Percentiles rank a stretch among this genome's conserved stretches.
Evolutionary conservation across 179 eudicot species (phyloP).

Genomic region (Camellia oleifera): DNA sequence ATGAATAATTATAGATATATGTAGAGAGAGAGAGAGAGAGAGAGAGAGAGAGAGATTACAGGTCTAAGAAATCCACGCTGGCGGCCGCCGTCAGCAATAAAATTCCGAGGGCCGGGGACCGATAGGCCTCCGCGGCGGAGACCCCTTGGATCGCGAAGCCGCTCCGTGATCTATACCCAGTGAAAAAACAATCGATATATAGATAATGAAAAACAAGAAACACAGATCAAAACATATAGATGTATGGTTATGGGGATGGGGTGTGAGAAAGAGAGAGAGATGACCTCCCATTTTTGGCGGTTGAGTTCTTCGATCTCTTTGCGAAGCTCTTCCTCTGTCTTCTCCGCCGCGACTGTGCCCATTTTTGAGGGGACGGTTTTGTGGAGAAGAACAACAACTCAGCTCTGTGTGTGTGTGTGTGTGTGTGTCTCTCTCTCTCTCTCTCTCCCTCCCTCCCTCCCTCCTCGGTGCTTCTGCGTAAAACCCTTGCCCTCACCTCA

Average conservation of each 20-base stretch:
- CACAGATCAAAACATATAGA: no score
- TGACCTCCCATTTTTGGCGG: conserved; percentile 85
- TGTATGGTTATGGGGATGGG: no score
- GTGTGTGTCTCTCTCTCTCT: no score
- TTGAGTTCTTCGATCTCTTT: conserved; percentile 80
- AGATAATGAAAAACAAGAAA: no score
- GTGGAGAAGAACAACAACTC: background rate
- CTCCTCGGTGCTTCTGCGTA: no score
- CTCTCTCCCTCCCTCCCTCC: no score
- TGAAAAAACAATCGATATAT: background rate
- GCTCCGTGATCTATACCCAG: conserved; percentile 61
- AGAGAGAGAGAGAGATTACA: no score
- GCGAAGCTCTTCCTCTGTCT: conserved; percentile 79
- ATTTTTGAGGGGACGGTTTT: conserved; percentile 19
- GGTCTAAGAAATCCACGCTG: conserved; percentile 20
- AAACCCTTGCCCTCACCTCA: no score
- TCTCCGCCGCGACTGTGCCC: conserved; percentile 56
- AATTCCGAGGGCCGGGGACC: background rate
- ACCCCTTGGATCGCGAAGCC: conserved; percentile 91
- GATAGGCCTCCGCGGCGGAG: conserved; percentile 67
- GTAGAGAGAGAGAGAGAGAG: background rate
- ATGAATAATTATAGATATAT: no score
- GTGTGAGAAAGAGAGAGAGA: background rate
- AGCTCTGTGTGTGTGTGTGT: background rate
- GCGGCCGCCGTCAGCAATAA: conserved; percentile 4